Base-by-base conservation (phyloP, 192 early-diverging fungal species). In the Paraglomus occultum region DNA sequence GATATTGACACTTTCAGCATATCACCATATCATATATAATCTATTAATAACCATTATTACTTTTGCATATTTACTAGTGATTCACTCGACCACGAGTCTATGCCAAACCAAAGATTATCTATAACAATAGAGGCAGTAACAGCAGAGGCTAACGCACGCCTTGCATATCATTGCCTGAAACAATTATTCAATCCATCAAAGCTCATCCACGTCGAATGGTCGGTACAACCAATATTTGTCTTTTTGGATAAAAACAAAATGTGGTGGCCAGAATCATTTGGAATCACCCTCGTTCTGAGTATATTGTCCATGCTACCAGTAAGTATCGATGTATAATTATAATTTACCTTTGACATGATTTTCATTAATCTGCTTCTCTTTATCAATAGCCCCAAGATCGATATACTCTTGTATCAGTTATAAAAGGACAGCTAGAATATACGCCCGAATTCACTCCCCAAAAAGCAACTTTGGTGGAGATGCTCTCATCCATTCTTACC, bases 401-500 rank as follows among this genome's bases (percentile, higher is more conserved):
- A 10, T 76, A 79, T 31, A 76, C 81, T 54, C 73, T 84, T 0
- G 84, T 84, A 6, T 76, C 78, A 15, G 79, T 84, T 46, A 75
- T 86, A 55, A 73, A 78, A 39, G 59, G 74, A 14, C 79, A 80
- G 45, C 63, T 86, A 10, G 73, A 74, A 4, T 67, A 70, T 15
- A 71, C 71, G 10, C n/a, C 67, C 0, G 76, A 77, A 8, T 62
- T 73, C 6, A 66, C 66, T 12, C 69, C 75, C 51, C 82, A 83
- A 63, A 78, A 76, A 45, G 77, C 77, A 8, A 77, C 82, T 2
- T 44, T 84, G 17, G 74, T 86, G 14, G 62, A 77, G 39, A 80
- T 77, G 17, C 45, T 82, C 31, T 67, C 77, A 9, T 70, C 75
- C 5, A 78, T 84, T 31, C 73, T 86, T 47, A 77, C 71, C 14